Base-by-base conservation (phyloP, 768 basidiomycete genomes). In the Pleurotus citrinopileatus region DNA sequence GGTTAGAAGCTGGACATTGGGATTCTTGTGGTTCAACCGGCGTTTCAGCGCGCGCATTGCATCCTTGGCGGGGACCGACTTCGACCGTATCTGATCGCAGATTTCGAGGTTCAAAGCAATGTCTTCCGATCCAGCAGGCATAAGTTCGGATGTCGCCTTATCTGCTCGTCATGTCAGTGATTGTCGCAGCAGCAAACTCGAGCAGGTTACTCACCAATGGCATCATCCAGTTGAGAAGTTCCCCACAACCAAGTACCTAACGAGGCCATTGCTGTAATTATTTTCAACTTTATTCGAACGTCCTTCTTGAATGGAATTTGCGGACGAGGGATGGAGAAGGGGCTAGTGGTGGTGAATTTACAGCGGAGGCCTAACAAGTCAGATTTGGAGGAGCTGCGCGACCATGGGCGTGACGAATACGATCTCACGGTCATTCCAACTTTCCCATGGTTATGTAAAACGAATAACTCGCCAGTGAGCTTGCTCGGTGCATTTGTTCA, bases 71-170 rank as follows among this genome's bases (percentile, higher is more conserved):
- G 82, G 80, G 0, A 88, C 87, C 37, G 89, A 83, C 75, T 96
- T 95, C 4, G 92, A 92, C 52, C 94, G 84, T 66, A 99, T 94
- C 70, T 95, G 89, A 71, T 99, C 97, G 60, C 93, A 94, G 76
- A 98, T 92, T 67, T 98, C 94, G 55, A 99, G 89, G 63, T 89
- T 89, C 59, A 94, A 78, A 7, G 94, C 92, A 34, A 98, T 94
- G 69, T 98, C 93, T 67, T 95, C 92, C 50, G 83, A 73, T 23
- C 89, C 89, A 43, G 83, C 79, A 34, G 94, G 91, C 51, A 93
- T 71, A 22, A 93, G 77, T 68, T 94, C 92, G 3, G 93, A 94
- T 13, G 94, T 97, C n/a, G 91, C 91, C 73, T 91, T 94, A 76
- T 94, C 94, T 96, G 68, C 53, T 22, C 13, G 36, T 3, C 45